These are phyloP conservation scores for Umbelopsis sp. DNA, from an alignment of 192 early-diverging fungal species.

Conservation along the genomic window DNA sequence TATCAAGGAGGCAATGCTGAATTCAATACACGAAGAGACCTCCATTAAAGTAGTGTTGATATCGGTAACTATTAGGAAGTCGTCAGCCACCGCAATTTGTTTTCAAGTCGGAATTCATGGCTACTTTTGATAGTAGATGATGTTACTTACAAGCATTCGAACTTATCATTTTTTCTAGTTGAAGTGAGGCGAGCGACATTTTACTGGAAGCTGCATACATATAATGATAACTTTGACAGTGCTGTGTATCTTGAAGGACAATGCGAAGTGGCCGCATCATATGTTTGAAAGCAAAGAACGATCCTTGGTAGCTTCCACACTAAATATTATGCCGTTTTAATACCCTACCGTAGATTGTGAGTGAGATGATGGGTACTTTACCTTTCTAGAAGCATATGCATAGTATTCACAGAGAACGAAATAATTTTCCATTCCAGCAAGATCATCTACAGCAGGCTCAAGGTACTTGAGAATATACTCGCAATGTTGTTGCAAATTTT, in stretches of 20 bases:
- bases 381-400: slow-evolving; percentile 47
- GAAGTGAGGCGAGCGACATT: slow-evolving; percentile 22
- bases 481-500: slow-evolving; percentile 32
- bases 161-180: slow-evolving; percentile 26
- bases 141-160: slow-evolving; percentile 25
- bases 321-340: not conserved
- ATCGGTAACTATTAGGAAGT: slow-evolving; percentile 19
- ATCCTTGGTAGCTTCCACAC: slow-evolving; percentile 26
- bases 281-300: slow-evolving; percentile 25
- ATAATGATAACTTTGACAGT: slow-evolving; percentile 23
- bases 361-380: slow-evolving; percentile 17
- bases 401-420: slow-evolving; percentile 45
- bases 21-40: slow-evolving; percentile 18
- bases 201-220: slow-evolving; percentile 26
- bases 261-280: slow-evolving; percentile 29
- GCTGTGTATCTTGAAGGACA: not conserved
- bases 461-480: slow-evolving; percentile 27
- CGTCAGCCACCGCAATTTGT: not conserved
- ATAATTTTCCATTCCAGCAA: slow-evolving; percentile 28
- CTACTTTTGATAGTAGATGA: not conserved
- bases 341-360: not conserved
- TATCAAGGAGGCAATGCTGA: not conserved
- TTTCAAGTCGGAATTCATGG: not conserved
- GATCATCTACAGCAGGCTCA: slow-evolving; percentile 14
- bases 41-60: slow-evolving; percentile 26